phyloP scores from a whole-genome alignment of 1,284 basidiomycete species.

The Omphalotus olearius region DNA sequence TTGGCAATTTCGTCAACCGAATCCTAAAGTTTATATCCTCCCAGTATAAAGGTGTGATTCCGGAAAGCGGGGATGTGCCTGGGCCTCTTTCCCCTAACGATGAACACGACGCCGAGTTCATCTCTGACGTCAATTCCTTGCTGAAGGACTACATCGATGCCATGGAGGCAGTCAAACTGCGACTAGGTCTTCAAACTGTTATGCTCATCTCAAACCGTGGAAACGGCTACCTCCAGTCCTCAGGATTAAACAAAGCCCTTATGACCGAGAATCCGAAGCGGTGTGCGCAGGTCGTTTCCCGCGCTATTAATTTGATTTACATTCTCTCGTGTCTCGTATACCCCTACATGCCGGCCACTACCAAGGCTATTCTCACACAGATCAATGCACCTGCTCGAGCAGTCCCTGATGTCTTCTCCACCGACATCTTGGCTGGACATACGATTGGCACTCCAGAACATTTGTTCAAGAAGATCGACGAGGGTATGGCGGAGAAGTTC shows the following conservation, averaged over 20 bases:
- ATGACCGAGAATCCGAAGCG: slow-evolving; percentile 79
- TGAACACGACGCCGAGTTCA: slow-evolving; percentile 71
- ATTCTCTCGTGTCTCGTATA: slow-evolving; percentile 81
- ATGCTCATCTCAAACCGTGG: slow-evolving; percentile 93
- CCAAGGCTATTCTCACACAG: slow-evolving; percentile 79
- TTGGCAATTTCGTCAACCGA: slow-evolving; percentile 98
- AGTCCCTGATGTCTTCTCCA: slow-evolving; percentile 63
- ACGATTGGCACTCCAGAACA: slow-evolving; percentile 83
- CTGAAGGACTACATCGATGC: slow-evolving; percentile 81
- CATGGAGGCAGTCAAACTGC: slow-evolving; percentile 92
- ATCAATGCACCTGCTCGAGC: slow-evolving; percentile 86
- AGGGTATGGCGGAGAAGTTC: slow-evolving; percentile 86
- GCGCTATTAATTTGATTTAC: slow-evolving; percentile 94
- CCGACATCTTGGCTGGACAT: slow-evolving; percentile 89
- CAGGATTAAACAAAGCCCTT: slow-evolving; percentile 88
- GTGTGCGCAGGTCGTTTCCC: slow-evolving; percentile 87
- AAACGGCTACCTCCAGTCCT: slow-evolving; percentile 91
- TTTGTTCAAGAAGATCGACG: slow-evolving; percentile 93
- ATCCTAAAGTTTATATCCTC: slow-evolving; percentile 89
- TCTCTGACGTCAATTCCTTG: slow-evolving; percentile 77
- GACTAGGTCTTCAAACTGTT: slow-evolving; percentile 81
- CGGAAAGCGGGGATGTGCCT: slow-evolving; percentile 67
- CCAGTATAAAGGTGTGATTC: slow-evolving; percentile 80
- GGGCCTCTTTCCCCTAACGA: slow-evolving; percentile 71
- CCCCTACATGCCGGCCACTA: slow-evolving; percentile 96